Conservation (phyloP, 169 alveolate genomes). For the Pseudocohnilembus persalinus region DNA sequence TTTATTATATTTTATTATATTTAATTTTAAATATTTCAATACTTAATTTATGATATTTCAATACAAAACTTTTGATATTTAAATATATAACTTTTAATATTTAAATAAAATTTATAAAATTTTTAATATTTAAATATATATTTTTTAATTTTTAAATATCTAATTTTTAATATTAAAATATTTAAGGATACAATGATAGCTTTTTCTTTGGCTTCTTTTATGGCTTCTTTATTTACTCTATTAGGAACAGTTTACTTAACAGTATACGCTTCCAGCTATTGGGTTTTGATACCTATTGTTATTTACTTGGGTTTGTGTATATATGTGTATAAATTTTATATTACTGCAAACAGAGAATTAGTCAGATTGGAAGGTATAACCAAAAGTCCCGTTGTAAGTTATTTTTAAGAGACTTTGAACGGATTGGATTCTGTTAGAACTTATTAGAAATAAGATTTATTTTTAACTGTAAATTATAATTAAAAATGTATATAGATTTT, state of each 20-base stretch:
- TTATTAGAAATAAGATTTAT: conserved; percentile 27
- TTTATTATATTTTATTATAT: no score
- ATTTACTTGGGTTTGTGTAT: conserved; percentile 12
- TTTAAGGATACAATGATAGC: conserved; percentile 21
- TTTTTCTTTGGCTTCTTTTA: conserved; percentile 8
- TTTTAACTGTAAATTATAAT: background rate
- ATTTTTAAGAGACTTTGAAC: conserved; percentile 70
- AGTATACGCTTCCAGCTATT: conserved; percentile 26
- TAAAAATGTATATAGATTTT: no score
- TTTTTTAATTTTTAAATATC: no score
- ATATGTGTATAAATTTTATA: conserved; percentile 21
- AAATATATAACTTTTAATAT: no score
- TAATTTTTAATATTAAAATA: no score
- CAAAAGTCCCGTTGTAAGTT: conserved; percentile 56
- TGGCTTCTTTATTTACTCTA: background rate
- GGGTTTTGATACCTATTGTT: conserved; percentile 23
- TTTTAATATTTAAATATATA: no score
- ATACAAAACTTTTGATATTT: no score
- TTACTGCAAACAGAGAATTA: conserved; percentile 56
- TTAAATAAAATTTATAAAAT: no score
- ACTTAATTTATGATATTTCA: no score
- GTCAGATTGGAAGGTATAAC: conserved; percentile 60
- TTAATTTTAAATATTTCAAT: no score
- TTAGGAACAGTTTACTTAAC: conserved; percentile 13
- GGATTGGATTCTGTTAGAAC: conserved; percentile 75